These are phyloP conservation scores for Pythium sukuiense DNA, from an alignment of 352 stramenopile genomes.

Conservation along the genomic window DNA sequence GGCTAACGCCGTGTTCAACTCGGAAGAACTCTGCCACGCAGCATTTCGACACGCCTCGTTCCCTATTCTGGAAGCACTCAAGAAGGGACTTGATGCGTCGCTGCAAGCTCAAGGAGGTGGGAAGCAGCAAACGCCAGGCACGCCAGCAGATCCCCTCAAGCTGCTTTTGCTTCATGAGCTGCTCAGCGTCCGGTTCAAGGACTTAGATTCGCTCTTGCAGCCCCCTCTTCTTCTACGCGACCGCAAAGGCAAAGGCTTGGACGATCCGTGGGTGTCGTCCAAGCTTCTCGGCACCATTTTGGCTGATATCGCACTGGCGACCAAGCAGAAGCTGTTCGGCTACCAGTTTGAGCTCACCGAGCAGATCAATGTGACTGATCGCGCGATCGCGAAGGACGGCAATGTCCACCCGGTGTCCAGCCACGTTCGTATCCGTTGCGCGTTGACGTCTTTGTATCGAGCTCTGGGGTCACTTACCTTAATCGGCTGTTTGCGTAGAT, in stretches of 20 bases:
- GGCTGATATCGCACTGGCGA: conserved; percentile 36
- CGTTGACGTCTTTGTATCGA: neutral
- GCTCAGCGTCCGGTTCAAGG: conserved; percentile 30
- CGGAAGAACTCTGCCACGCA: conserved; percentile 60
- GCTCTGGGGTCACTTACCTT: neutral
- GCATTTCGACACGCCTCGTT: conserved; percentile 56
- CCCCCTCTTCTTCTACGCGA: conserved; percentile 68
- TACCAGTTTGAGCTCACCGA: conserved; percentile 69
- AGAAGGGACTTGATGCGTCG: conserved; percentile 38
- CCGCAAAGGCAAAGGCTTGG: conserved; percentile 50
- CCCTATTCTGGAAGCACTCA: conserved; percentile 60
- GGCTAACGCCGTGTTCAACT: conserved; percentile 48
- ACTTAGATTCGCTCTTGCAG: conserved; percentile 42
- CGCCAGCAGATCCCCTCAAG: conserved; percentile 40
- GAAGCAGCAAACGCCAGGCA: conserved; percentile 21
- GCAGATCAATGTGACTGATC: conserved; percentile 39
- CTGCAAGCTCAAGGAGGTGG: conserved; percentile 18
- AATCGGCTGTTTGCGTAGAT: conserved; percentile 37
- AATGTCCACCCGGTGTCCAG: conserved; percentile 81
- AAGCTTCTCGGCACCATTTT: conserved; percentile 46
- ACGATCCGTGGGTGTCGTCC: conserved; percentile 68
- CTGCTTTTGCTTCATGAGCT: conserved; percentile 63
- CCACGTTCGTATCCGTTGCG: conserved; percentile 38
- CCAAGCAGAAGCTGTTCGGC: conserved; percentile 63
- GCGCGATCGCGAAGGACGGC: conserved; percentile 60